Evolutionary conservation across 306 rosid genomes (phyloP), one percentile per base, ranked within the genome.

Genomic region (Calophaca sinica): DNA sequence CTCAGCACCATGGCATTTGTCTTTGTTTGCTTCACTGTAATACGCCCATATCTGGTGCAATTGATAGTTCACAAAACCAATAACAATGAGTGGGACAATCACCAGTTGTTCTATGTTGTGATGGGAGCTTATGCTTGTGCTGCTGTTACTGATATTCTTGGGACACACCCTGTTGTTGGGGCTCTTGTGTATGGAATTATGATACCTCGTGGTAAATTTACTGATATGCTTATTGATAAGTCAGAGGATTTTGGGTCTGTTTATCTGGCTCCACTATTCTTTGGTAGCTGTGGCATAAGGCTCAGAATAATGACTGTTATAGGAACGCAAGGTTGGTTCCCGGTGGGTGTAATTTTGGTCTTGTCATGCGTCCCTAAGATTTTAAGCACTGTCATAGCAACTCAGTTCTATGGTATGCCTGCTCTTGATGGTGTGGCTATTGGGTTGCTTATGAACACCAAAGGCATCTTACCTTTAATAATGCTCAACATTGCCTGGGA

Each of bases 401-500:
- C 79, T 9, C n/a, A n/a, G 4, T 68, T 79, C 33, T 74, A 6
- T 33, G 78, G 84, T 1, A 66, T 86, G 70, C 49, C 76, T 9
- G 9, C 35, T 73, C 72, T 32, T 42, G 81, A 86, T 58, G 82
- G 84, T 36, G 29, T 74, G 55, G 75, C 84, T 49, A 39, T 86
- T 73, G 89, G 87, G 9, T 15, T 86, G 2, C 79, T 85, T 10
- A 58, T 82, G 70, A 86, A 86, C 81, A 57, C 89, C 66, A 86
- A 86, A 59, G 89, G 85, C 38, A 29, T 82, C 78, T 67, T 85
- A 65, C 35, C 84, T 8, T 14, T 85, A 1, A 28, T 85, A 52
- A 54, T 85, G 67, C 75, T 85, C 10, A 72, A 66, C 45, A 9
- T 33, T 32, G 88, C 80, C 5, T 61, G 80, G 80, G 86, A 86